A percentile compares a stretch with the other conserved stretches of the same genome.
phyloP scores from a whole-genome alignment of 1,284 basidiomycete species.

The Cryptococcus sp. region DNA sequence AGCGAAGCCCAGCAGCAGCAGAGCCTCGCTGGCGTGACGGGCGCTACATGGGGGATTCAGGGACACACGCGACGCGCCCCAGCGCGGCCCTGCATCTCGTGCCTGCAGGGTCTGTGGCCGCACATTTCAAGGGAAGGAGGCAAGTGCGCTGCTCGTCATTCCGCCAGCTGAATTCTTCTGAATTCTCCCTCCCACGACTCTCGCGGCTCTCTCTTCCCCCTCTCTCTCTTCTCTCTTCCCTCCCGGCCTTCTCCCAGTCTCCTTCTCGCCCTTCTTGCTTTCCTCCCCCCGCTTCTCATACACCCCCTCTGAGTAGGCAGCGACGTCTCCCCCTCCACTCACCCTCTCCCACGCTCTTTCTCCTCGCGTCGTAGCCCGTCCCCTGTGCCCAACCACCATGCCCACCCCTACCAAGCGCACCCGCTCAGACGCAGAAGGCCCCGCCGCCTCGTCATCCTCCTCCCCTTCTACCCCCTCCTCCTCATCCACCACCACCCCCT shows the following conservation, averaged over 20 bases:
- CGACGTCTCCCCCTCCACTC: neutral
- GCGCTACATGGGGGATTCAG: no score
- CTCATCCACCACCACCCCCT: slow-evolving; percentile 11
- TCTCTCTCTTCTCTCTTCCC: neutral
- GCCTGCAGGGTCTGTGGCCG: no score
- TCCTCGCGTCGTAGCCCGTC: neutral
- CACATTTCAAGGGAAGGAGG: no score
- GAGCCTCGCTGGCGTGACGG: no score
- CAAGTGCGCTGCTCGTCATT: no score
- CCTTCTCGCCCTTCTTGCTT: neutral
- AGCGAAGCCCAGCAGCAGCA: no score
- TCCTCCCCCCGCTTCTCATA: neutral
- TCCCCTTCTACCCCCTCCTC: slow-evolving; percentile 3
- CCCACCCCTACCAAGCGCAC: slow-evolving; percentile 20
- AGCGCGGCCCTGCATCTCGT: no score
- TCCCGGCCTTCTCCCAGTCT: neutral
- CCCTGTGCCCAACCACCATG: slow-evolving; percentile 9
- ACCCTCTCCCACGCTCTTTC: neutral
- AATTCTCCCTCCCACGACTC: no score
- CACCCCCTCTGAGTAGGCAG: neutral
- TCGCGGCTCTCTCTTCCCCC: no score
- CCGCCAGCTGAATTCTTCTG: no score
- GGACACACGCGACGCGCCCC: no score
- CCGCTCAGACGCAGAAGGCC: slow-evolving; percentile 14
- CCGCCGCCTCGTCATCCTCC: neutral